Percentiles rank a stretch among this genome's conserved stretches.
Conservation (phyloP, 768 basidiomycete species). For the Clitopilus hobsonii region DNA sequence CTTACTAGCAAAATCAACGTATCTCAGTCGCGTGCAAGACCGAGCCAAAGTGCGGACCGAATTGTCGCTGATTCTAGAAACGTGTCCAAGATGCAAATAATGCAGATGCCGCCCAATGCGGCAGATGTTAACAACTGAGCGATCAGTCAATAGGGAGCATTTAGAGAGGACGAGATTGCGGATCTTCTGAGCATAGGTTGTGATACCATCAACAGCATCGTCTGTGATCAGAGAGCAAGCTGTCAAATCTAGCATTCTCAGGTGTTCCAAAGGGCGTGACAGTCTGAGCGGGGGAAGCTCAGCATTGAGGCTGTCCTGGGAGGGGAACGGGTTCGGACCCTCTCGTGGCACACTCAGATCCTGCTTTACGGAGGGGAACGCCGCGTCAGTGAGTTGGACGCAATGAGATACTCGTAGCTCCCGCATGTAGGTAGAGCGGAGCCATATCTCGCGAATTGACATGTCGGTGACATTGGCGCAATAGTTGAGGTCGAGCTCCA, state of each 20-base stretch:
- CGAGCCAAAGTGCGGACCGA: conserved; percentile 82
- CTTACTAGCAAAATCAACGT: conserved; percentile 95
- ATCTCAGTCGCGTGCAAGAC: conserved; percentile 84
- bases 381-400: conserved; percentile 71
- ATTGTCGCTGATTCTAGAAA: conserved; percentile 82
- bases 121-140: conserved; percentile 78
- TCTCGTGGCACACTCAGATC: conserved; percentile 21
- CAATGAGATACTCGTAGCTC: conserved; percentile 88
- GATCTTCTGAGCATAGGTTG: conserved; percentile 76
- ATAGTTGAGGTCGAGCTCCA: conserved; percentile 91
- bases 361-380: conserved; percentile 64
- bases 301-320: conserved; percentile 27
- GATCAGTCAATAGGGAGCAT: conserved; percentile 75
- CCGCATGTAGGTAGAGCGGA: conserved; percentile 74
- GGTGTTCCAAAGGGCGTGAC: conserved; percentile 66
- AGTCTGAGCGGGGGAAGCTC: conserved; percentile 66
- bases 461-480: conserved; percentile 75
- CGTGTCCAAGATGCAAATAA: conserved; percentile 94
- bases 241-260: conserved; percentile 92
- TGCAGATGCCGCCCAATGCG: conserved; percentile 88
- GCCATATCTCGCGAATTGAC: conserved; percentile 81
- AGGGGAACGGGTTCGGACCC: conserved; percentile 39
- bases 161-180: conserved; percentile 86
- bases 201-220: conserved; percentile 76
- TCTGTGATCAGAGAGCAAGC: conserved; percentile 80